Percentiles rank a stretch among this genome's conserved stretches.
phyloP scores from a whole-genome alignment of 148 eudicot genomes.

The Fagopyrum esculentum region DNA sequence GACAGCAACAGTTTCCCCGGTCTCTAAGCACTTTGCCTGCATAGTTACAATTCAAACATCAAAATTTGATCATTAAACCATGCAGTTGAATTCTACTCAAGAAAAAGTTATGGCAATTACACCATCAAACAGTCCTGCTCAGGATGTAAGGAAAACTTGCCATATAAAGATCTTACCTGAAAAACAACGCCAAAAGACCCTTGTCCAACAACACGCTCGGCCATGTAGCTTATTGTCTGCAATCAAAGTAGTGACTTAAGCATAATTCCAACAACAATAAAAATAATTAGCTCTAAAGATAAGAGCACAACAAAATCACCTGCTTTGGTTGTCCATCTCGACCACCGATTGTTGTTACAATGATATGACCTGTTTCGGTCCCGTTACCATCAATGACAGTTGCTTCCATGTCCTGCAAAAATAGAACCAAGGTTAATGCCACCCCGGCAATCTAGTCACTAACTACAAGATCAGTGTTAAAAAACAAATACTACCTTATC shows the following conservation, averaged over 20 bases:
- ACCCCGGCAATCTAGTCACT: neutral
- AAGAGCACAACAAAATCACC: slow-evolving; percentile 17
- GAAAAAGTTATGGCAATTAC: neutral
- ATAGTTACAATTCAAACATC: neutral
- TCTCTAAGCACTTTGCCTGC: slow-evolving; percentile 13
- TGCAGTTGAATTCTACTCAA: neutral
- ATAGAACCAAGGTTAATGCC: neutral
- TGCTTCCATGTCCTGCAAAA: slow-evolving; percentile 32
- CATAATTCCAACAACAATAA: neutral
- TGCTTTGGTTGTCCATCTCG: slow-evolving; percentile 46
- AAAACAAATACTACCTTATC: slow-evolving; percentile 37
- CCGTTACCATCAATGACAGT: slow-evolving; percentile 39
- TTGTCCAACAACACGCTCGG: slow-evolving; percentile 48
- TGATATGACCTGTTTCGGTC: slow-evolving; percentile 42
- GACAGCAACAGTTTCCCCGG: slow-evolving; percentile 14
- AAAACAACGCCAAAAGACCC: slow-evolving; percentile 52
- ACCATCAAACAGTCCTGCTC: neutral
- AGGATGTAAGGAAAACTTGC: neutral
- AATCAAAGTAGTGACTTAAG: neutral
- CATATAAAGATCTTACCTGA: slow-evolving; percentile 22
- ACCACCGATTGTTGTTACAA: slow-evolving; percentile 47
- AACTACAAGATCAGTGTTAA: neutral
- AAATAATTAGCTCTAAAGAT: neutral
- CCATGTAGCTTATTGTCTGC: slow-evolving; percentile 54
- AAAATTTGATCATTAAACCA: neutral